Evolutionary conservation across 1,139 yeast species (phyloP).

Genomic region (Yamadazyma oceani): DNA sequence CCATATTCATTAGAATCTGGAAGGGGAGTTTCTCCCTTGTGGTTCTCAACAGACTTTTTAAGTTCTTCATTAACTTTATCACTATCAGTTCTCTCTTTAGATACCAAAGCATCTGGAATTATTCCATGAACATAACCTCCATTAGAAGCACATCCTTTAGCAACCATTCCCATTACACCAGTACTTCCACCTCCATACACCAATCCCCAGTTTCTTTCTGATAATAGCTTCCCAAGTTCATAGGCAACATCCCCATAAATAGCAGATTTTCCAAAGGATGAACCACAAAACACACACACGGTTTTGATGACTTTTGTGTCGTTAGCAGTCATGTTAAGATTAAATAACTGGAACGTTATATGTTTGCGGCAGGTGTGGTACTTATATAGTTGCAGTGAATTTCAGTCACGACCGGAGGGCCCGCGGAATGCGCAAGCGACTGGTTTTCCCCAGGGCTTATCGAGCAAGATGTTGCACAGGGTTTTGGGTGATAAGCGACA

Average conservation of each 20-base stretch:
- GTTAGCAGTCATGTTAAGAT: not conserved
- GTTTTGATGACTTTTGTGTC: slow-evolving; percentile 28
- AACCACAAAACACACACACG: slow-evolving; percentile 86
- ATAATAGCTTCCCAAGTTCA: slow-evolving; percentile 58
- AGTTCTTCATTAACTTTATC: slow-evolving; percentile 49
- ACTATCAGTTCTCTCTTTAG: slow-evolving; percentile 61
- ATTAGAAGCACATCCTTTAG: slow-evolving; percentile 63
- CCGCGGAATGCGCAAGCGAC: too few species aligned
- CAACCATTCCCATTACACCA: slow-evolving; percentile 84
- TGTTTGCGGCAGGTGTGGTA: too few species aligned
- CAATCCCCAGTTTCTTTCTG: slow-evolving; percentile 64
- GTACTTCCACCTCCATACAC: slow-evolving; percentile 93
- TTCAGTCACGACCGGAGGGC: too few species aligned
- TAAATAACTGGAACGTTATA: too few species aligned
- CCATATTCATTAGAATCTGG: slow-evolving; percentile 67
- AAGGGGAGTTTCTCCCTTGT: slow-evolving; percentile 63
- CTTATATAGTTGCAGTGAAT: too few species aligned
- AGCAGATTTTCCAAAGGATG: slow-evolving; percentile 65
- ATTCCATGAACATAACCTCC: slow-evolving; percentile 85
- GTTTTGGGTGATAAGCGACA: too few species aligned
- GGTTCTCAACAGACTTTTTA: slow-evolving; percentile 46
- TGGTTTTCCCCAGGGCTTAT: too few species aligned
- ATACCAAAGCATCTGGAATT: slow-evolving; percentile 78
- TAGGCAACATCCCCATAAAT: slow-evolving; percentile 54
- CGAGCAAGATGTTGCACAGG: too few species aligned